Conservation (phyloP, 495 filamentous ascomycete species). For the Halenospora varia region DNA sequence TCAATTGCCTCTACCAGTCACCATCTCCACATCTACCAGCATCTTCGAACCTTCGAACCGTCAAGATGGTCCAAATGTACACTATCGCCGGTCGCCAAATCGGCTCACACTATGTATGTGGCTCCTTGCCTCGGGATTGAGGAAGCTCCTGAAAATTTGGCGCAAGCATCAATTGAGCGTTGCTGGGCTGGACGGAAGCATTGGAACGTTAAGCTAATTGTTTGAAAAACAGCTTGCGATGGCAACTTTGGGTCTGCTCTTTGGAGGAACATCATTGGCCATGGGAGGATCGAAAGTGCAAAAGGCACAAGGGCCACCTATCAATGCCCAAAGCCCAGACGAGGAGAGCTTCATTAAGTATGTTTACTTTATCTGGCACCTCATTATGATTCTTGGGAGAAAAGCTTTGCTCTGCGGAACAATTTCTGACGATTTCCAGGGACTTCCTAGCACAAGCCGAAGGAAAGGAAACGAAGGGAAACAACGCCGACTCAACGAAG, state of each 20-base stretch:
- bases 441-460: slow-evolving; percentile 76
- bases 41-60: slow-evolving; percentile 33
- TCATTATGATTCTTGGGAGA: neutral
- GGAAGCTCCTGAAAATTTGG: slow-evolving; percentile 1
- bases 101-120: slow-evolving; percentile 88
- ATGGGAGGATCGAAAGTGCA: slow-evolving; percentile 60
- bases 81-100: slow-evolving; percentile 82
- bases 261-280: slow-evolving; percentile 51
- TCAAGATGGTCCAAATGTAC: slow-evolving; percentile 86
- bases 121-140: slow-evolving; percentile 9
- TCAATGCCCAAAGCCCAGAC: slow-evolving; percentile 84
- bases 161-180: slow-evolving; percentile 6
- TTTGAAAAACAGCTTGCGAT: slow-evolving; percentile 70
- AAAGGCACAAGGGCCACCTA: slow-evolving; percentile 60
- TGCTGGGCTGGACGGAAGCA: neutral
- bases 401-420: neutral
- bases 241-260: slow-evolving; percentile 64
- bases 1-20: slow-evolving; percentile 23
- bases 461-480: slow-evolving; percentile 56
- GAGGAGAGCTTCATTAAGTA: slow-evolving; percentile 99
- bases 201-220: slow-evolving; percentile 14
- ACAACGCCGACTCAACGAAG: slow-evolving; percentile 58
- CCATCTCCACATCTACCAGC: slow-evolving; percentile 30
- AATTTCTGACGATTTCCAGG: slow-evolving; percentile 43
- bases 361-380: slow-evolving; percentile 28